Evolutionary conservation across 108 stramenopile genomes (phyloP), one percentile per base, ranked within the genome.

Genomic region (Skeletonema tropicum): DNA sequence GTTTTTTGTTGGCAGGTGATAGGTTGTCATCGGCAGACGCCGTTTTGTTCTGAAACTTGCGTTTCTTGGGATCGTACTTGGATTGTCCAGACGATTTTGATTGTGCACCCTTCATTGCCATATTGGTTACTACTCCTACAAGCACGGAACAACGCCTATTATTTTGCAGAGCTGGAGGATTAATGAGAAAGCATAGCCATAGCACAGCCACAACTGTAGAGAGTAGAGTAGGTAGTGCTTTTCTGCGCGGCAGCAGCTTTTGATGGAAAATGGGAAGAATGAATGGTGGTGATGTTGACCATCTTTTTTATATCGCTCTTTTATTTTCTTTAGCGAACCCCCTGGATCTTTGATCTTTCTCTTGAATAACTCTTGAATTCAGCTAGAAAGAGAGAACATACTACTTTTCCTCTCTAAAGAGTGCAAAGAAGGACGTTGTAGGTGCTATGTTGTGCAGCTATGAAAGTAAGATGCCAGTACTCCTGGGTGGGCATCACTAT

Each of bases 1-100:
- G 89, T 69, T 91, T 91, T 25, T 79, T 75, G 70, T 83, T 86
- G 63, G 74, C 63, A 42, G 80, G 80, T 55, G 52, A n/a, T 8
- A 55, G 52, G 52, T 55, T 55, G 52, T 55, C 52, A 55, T 55
- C 52, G 52, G 52, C 19, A 9, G 52, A 55, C 10, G 52, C 25
- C 52, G 25, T 55, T 9, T 55, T 55, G 52, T 55, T 55, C 52
- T 55, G 52, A 55, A 55, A 55, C 52, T 55, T 55, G 23, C 52
- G 52, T 23, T 55, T 55, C 23, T 55, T 55, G 23, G 52, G 52
- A 55, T 55, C 52, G 52, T 55, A 55, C 21, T 55, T 55, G 52
- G 52, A 9, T 6, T 55, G 23, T 2, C 52, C 52, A 25, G 21
- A 25, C 7, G 52, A 4, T 55, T 55, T 23, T 25, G 52, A 23